phyloP scores from a whole-genome alignment of 805 yeast species.

The Cyberlindnera xishuangbannaensis region DNA sequence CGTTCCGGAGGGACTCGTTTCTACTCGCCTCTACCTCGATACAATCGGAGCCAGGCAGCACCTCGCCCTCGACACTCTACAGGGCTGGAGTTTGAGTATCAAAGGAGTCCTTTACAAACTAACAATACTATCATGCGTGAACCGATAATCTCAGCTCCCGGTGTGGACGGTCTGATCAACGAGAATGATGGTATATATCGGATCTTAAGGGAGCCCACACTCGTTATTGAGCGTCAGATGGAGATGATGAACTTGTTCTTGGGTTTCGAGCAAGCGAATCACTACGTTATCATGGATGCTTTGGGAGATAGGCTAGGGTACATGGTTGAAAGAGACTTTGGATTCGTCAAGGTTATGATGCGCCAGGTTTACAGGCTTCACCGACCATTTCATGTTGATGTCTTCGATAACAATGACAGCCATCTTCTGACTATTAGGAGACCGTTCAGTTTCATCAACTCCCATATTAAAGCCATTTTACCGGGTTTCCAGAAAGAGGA shows the following conservation, averaged over 20 bases:
- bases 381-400: conserved; percentile 76
- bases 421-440: conserved; percentile 62
- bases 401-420: conserved; percentile 59
- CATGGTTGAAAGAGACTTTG: conserved; percentile 73
- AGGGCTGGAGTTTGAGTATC: no score
- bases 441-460: conserved; percentile 84
- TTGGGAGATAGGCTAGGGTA: conserved; percentile 72
- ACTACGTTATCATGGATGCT: conserved; percentile 67
- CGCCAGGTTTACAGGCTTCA: conserved; percentile 82
- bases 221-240: conserved; percentile 81
- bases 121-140: no score
- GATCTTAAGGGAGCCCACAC: conserved; percentile 70
- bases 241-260: conserved; percentile 83
- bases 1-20: no score
- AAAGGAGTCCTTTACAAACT: no score
- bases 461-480: conserved; percentile 69
- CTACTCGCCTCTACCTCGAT: no score
- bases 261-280: conserved; percentile 90
- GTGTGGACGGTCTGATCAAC: no score
- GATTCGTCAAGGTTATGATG: conserved; percentile 51
- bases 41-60: no score
- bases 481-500: conserved; percentile 47
- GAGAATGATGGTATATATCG: conserved; percentile 58
- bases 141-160: no score
- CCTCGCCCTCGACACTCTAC: no score